Conservation (phyloP, 805 yeast species). For the Phaffomyces antillensis region DNA sequence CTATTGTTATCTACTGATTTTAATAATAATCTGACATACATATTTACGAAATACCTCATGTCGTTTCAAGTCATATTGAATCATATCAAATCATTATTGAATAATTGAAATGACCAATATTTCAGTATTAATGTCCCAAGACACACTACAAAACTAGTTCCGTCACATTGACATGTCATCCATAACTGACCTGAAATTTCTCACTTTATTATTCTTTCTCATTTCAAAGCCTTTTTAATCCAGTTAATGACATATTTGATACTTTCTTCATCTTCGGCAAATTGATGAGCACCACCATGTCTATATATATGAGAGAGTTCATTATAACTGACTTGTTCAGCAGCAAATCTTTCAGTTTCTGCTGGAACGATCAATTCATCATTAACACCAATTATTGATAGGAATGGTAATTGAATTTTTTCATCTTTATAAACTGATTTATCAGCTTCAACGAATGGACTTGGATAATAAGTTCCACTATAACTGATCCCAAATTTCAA, state of each 20-base stretch:
- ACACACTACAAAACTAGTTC: too few relatives aligned
- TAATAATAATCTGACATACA: too few relatives aligned
- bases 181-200: neutral
- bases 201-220: neutral
- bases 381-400: constrained; percentile 8
- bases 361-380: constrained; percentile 9
- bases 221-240: neutral
- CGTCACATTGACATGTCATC: too few relatives aligned
- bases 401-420: constrained; percentile 8
- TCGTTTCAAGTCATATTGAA: too few relatives aligned
- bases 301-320: neutral
- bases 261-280: constrained; percentile 3
- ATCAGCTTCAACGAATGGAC: neutral
- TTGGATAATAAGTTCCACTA: constrained; percentile 7
- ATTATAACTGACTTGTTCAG: neutral
- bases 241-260: neutral
- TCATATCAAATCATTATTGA: too few relatives aligned
- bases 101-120: too few relatives aligned
- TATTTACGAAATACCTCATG: too few relatives aligned
- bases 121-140: too few relatives aligned
- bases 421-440: constrained; percentile 1
- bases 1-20: too few relatives aligned
- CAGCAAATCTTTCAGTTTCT: constrained; percentile 1
- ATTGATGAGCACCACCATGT: constrained; percentile 3
- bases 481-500: constrained; percentile 54